Base-by-base conservation (phyloP, 2,329 filamentous ascomycete species). In the Microsporum audouinii region DNA sequence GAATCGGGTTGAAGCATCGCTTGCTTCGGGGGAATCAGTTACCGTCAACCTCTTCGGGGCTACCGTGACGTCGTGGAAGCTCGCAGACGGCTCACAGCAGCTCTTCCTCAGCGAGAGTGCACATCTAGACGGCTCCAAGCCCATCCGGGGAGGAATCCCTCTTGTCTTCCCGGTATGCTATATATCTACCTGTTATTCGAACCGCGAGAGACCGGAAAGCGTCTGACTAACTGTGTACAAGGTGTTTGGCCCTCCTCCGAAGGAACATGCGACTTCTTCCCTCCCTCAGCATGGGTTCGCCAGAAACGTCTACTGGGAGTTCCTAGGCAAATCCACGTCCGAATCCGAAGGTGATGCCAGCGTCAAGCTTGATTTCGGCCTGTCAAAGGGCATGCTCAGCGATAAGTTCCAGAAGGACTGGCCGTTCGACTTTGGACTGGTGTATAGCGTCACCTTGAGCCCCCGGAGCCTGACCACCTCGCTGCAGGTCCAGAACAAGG, bases 301-400 rank as follows among this genome's bases (percentile, higher is more conserved):
- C 74, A 73, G 7, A 82, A 71, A 0, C 77, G 76, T 0, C 73
- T 49, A 83, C 64, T 99, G 94, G 94, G 91, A 97, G 74, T 96
- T 94, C 73, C 81, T 99, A 58, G 91, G 91, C 71, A 95, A 92
- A 77, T 89, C 87, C 5, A 86, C 83, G n/a, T 84, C 82, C 4
- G 87, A 91, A 72, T 82, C 79, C 69, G 45, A 73, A 49, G 78
- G 77, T 64, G 82, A 88, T 70, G 79, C 84, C 69, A 86, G 85
- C 57, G 86, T 97, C 66, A 96, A 95, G 81, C 86, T 99, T 63
- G 94, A 99, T 78, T 97, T 99, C 74, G 94, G 92, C 33, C 85
- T 99, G 39, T 89, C 88, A 58, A 82, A 84, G 33, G 80, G 82
- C 58, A 87, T 86, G 70, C 79, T 97, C 61, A 82, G 82, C 66